Conservation (phyloP, 371 early-diverging fungal genomes). For the Fennellomyces sp. region DNA sequence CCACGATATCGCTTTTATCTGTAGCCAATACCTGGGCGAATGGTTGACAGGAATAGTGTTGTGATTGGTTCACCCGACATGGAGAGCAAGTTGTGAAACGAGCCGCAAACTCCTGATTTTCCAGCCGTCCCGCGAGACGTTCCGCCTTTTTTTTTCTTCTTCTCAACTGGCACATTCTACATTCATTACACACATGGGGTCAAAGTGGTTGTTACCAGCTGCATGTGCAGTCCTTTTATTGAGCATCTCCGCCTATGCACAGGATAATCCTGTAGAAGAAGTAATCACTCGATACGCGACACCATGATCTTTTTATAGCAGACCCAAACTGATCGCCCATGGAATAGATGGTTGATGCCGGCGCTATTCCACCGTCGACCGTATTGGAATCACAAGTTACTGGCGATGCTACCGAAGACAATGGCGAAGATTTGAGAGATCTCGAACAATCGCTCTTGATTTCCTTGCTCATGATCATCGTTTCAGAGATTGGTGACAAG, state of each 20-base stretch:
- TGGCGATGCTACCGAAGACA: background rate
- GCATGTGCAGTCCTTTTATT: constrained; percentile 4
- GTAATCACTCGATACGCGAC: background rate
- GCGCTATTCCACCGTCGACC: background rate
- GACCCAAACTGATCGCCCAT: background rate
- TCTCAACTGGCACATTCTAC: background rate
- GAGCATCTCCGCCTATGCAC: background rate
- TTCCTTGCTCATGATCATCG: constrained; percentile 82
- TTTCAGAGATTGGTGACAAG: constrained; percentile 97
- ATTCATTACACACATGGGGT: constrained; percentile 5
- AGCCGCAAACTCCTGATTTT: no score
- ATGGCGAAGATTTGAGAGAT: constrained; percentile 2
- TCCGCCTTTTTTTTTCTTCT: background rate
- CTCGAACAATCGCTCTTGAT: constrained; percentile 50
- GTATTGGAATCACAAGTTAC: background rate
- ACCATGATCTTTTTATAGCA: background rate
- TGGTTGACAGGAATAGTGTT: no score
- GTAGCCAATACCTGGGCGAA: no score
- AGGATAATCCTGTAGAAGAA: constrained; percentile 16
- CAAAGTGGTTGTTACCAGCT: background rate
- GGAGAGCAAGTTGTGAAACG: background rate
- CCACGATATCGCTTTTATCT: no score
- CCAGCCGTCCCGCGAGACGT: no score
- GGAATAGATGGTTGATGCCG: constrained; percentile 8
- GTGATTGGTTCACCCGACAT: background rate